Evolutionary conservation across 257 asterid genomes (phyloP).

Genomic region (Nicotiana attenuata): DNA sequence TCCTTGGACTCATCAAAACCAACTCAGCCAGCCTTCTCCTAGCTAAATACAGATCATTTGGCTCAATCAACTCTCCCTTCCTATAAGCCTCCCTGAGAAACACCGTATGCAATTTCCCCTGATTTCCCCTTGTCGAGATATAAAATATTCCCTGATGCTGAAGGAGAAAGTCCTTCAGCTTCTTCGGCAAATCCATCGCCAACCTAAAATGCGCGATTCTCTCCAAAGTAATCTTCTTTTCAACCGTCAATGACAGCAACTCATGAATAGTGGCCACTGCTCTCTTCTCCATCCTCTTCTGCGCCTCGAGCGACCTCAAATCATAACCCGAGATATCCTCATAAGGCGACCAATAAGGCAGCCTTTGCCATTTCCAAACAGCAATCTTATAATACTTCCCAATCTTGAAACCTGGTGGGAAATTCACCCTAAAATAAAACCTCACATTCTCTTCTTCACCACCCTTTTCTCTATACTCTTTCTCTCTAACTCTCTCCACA

Average conservation of each 20-base stretch:
- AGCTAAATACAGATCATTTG: conserved; percentile 71
- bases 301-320: conserved; percentile 81
- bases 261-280: conserved; percentile 84
- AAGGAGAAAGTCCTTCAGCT: conserved; percentile 73
- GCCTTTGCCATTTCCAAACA: conserved; percentile 93
- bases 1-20: conserved; percentile 66
- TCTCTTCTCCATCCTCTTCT: conserved; percentile 87
- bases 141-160: conserved; percentile 91
- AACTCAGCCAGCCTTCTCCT: conserved; percentile 69
- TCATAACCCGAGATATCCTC: conserved; percentile 75
- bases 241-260: conserved; percentile 55
- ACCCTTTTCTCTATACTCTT: conserved; percentile 67
- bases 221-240: conserved; percentile 74
- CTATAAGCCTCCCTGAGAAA: conserved; percentile 81
- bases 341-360: conserved; percentile 92
- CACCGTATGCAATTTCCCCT: conserved; percentile 78
- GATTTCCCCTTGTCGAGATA: conserved; percentile 75
- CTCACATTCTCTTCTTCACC: conserved; percentile 73
- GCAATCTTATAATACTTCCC: conserved; percentile 83
- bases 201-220: conserved; percentile 77
- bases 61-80: conserved; percentile 77
- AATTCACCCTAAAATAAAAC: conserved; percentile 65
- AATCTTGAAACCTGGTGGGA: conserved; percentile 84
- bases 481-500: conserved; percentile 64
- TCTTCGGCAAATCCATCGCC: conserved; percentile 77